Evolutionary conservation across 495 filamentous ascomycete species (phyloP), one percentile per base, ranked within the genome.

Genomic region (Staphylotrichum tortipilum): DNA sequence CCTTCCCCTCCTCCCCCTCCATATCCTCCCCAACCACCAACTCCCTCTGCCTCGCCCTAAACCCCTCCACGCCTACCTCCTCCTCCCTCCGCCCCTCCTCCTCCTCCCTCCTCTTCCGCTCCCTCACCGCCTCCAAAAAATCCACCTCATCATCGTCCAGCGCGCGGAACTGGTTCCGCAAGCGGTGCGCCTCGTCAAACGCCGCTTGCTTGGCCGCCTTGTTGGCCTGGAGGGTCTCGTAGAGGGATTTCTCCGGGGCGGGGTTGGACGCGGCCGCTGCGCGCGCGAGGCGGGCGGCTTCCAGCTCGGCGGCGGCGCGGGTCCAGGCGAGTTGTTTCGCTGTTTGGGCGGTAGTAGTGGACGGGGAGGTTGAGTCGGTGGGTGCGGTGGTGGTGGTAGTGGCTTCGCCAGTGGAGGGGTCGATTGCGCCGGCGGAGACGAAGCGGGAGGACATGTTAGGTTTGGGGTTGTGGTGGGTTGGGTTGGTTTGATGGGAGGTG

Each of bases 151-250:
- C 90, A 53, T 95, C 88, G 60, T 97, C 89, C 31, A 98, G 78
- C 8, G 88, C 78, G 46, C 89, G 84, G 71, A 96, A 98, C 71
- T 97, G 92, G 64, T 97, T 95, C 66, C 85, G 85, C 38, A 98
- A 66, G 51, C 83, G 79, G 49, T 79, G 79, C 55, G 85, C 83
- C 67, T 98, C 94, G 66, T 95, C 91, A 66, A 96, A 95, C 43
- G 88, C 89, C 60, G 94, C 90, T 70, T 97, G 89, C 67, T 97
- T 97, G 55, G 88, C 88, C 63, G 86, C 89, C 81, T 97, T 97
- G 64, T 97, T 97, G 47, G 84, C 86, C 70, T 97, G 83, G 42
- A 98, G 68, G 6, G 91, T 79, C 40, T 95, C 92, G 63, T 74
- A 98, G 31, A 98, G 74, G 41, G 81, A 85, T 70, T 82, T 86